phyloP scores from a whole-genome alignment of 2,329 filamentous ascomycete genomes.

The Paecilomyces formosus region DNA sequence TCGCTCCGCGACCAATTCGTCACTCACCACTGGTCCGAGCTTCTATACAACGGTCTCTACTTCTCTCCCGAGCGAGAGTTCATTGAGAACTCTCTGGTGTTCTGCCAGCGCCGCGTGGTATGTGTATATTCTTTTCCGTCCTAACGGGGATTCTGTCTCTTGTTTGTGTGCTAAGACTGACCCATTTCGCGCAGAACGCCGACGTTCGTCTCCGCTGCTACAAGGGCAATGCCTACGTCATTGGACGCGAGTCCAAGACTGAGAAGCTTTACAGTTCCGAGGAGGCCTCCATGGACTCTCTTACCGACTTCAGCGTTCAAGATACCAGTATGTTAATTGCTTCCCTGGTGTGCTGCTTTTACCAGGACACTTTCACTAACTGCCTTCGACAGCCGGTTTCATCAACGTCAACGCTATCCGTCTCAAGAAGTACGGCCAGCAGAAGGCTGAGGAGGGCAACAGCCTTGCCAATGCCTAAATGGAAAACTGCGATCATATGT shows the following conservation, averaged over 20 bases:
- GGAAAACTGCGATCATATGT: too few relatives aligned
- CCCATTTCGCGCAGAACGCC: conserved; percentile 35
- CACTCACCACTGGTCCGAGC: conserved; percentile 55
- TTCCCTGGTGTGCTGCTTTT: too few relatives aligned
- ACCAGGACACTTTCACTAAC: too few relatives aligned
- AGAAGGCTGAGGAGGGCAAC: conserved; percentile 21
- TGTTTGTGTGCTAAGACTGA: too few relatives aligned
- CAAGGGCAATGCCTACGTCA: conserved; percentile 55
- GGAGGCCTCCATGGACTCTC: conserved; percentile 63
- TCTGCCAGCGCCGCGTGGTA: conserved; percentile 44
- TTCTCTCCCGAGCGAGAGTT: conserved; percentile 67
- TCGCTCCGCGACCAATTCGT: conserved; percentile 65
- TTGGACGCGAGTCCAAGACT: conserved; percentile 50
- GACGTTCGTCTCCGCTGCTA: conserved; percentile 56
- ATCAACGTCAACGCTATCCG: conserved; percentile 35
- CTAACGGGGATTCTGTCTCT: conserved; percentile 33
- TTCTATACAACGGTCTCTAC: conserved; percentile 55
- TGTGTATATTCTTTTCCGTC: conserved; percentile 10
- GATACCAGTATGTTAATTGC: conserved; percentile 43
- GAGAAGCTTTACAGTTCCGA: conserved; percentile 63
- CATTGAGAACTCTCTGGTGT: conserved; percentile 57
- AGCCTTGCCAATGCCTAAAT: too few relatives aligned
- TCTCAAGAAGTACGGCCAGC: conserved; percentile 39
- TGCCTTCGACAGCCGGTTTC: conserved; percentile 42
- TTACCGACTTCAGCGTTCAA: conserved; percentile 58